These are phyloP conservation scores for Cyberlindnera veronae DNA, from an alignment of 805 yeast species.

Conservation along the genomic window DNA sequence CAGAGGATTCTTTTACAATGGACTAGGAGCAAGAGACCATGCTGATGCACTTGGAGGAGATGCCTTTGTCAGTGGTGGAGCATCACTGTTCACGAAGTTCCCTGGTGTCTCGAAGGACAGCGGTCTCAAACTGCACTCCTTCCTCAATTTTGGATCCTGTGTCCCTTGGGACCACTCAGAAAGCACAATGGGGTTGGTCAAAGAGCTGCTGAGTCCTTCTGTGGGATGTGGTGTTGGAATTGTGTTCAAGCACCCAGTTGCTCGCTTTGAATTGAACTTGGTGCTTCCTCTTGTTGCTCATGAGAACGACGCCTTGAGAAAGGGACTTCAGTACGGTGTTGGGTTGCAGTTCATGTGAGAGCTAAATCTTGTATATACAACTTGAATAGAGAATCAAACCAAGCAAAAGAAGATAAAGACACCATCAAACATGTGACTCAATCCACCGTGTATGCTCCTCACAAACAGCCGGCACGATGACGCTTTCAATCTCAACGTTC, in stretches of 20 bases:
- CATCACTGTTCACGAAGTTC: conserved; percentile 54
- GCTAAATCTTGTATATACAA: conserved; percentile 5
- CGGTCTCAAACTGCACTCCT: conserved; percentile 60
- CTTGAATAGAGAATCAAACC: background rate
- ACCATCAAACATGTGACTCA: conserved; percentile 14
- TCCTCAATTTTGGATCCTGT: conserved; percentile 63
- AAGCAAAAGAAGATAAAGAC: background rate
- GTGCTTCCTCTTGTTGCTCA: conserved; percentile 56
- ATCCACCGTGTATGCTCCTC: conserved; percentile 65
- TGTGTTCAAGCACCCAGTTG: conserved; percentile 58
- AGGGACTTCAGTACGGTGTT: conserved; percentile 66
- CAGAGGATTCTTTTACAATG: conserved; percentile 63
- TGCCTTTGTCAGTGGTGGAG: conserved; percentile 51
- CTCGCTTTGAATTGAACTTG: conserved; percentile 64
- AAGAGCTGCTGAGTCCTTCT: conserved; percentile 41
- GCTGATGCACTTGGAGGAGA: conserved; percentile 68
- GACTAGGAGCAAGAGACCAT: conserved; percentile 59
- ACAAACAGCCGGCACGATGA: conserved; percentile 77
- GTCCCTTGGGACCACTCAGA: conserved; percentile 35
- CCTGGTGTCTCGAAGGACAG: conserved; percentile 48
- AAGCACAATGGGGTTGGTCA: conserved; percentile 19
- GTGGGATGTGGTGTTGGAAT: conserved; percentile 58
- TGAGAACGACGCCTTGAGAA: conserved; percentile 47
- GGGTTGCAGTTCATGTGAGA: conserved; percentile 55
- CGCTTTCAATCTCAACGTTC: conserved; percentile 66